These are phyloP conservation scores for Leccinum truebloodii DNA, from an alignment of 768 basidiomycete genomes.

Conservation along the genomic window DNA sequence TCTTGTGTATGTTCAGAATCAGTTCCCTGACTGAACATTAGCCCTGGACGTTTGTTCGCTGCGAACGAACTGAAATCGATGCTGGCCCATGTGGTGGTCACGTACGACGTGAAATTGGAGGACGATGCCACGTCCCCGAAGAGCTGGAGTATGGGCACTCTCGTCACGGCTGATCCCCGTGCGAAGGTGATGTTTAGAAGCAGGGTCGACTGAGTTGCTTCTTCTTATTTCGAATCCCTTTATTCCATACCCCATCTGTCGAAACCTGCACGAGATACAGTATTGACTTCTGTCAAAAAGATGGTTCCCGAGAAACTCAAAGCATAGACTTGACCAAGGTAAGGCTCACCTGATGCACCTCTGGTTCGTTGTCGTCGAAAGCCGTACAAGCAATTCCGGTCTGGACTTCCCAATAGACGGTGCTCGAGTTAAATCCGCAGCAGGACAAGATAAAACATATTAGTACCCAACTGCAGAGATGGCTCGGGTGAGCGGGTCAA, in stretches of 20 bases:
- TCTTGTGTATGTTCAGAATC: not conserved
- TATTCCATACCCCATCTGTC: not conserved
- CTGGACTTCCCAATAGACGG: not conserved
- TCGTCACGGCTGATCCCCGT: not conserved
- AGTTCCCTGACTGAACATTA: not conserved
- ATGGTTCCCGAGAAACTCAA: not conserved
- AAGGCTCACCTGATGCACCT: not conserved
- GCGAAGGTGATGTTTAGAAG: slow-evolving; percentile 16
- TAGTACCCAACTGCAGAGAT: not conserved
- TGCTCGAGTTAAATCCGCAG: not conserved
- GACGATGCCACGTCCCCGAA: slow-evolving; percentile 1
- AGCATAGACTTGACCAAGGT: not conserved
- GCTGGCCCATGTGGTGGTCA: slow-evolving; percentile 45
- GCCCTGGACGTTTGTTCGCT: slow-evolving; percentile 43
- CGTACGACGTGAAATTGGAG: slow-evolving; percentile 21
- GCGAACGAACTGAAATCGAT: slow-evolving; percentile 46
- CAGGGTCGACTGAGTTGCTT: slow-evolving; percentile 3
- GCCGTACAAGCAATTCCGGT: not conserved
- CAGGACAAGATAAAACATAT: too few species aligned
- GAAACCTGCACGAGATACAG: not conserved
- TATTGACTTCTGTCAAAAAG: not conserved
- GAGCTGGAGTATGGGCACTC: not conserved
- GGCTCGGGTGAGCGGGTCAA: not conserved
- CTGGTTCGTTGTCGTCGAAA: not conserved
- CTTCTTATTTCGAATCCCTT: not conserved